Base-by-base conservation (phyloP, 495 filamentous ascomycete genomes). In the Neurospora africana region DNA sequence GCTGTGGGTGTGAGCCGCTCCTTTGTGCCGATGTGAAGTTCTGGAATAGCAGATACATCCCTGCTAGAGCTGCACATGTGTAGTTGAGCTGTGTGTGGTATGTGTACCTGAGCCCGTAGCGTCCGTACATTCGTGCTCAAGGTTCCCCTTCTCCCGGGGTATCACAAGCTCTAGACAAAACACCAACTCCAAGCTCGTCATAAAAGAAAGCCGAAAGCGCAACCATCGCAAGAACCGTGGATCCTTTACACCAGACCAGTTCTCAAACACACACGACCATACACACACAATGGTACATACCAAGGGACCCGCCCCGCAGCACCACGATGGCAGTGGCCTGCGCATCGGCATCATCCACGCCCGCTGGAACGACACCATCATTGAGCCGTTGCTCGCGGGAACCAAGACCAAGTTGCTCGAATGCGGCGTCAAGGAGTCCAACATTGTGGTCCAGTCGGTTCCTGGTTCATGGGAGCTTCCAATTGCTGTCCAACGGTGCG, bases 321-420 rank as follows among this genome's bases (percentile, higher is more conserved):
- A 79, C 76, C 82, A 83, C 81, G 82, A 88, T 81, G 95, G 95
- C 78, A 91, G 91, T 76, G 86, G 84, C 73, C 88, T 99, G 73
- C 92, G 95, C 75, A 90, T 99, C 78, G 94, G 91, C 70, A 97
- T 99, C 77, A 88, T 99, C 38, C 95, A 98, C 82, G 95, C 94
- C 33, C 89, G 95, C 74, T 99, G 95, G 95, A 99, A 98, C 82
- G 89, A 86, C 68, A 81, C 75, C 39, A 84, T 87, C 77, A 95
- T 98, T 81, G 89, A 91, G 37, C 85, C 90, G 39, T 88, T 99
- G 27, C 85, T 99, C 58, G 84, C 86, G 36, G 95, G 95, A 70
- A 77, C 83, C 74, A 84, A 82, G 78, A 80, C 81, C 47, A 85
- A 85, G 81, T 81, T 86, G 27, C 76, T 80, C 41, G 77, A 82